A percentile compares a stretch with the other conserved stretches of the same genome.
These are phyloP conservation scores for Suillus decipiens DNA, from an alignment of 768 basidiomycete species.

Conservation along the genomic window DNA sequence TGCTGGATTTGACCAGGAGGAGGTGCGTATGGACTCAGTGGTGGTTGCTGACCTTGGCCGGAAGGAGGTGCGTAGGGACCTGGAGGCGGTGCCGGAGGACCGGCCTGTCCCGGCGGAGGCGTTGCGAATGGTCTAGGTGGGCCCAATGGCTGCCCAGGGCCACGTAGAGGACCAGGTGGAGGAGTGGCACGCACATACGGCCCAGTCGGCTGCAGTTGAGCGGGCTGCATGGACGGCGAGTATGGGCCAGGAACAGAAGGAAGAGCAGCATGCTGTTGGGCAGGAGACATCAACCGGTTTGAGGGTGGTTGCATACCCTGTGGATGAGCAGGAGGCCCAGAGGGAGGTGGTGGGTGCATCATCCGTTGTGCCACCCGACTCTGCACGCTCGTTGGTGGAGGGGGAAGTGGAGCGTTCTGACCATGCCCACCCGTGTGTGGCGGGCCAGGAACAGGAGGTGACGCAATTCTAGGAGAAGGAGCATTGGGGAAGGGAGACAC, in stretches of 20 bases:
- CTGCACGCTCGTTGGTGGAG: slow-evolving; percentile 47
- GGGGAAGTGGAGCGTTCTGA: slow-evolving; percentile 33
- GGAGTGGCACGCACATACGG: slow-evolving; percentile 43
- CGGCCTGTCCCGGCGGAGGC: slow-evolving; percentile 17
- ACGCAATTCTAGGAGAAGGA: slow-evolving; percentile 28
- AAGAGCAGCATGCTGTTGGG: slow-evolving; percentile 41
- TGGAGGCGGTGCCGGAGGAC: slow-evolving; percentile 18
- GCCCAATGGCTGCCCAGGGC: slow-evolving; percentile 29
- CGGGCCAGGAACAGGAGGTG: slow-evolving; percentile 48
- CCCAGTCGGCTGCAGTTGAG: slow-evolving; percentile 33
- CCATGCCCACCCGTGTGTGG: slow-evolving; percentile 39
- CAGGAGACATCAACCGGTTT: slow-evolving; percentile 49
- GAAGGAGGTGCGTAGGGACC: slow-evolving; percentile 27
- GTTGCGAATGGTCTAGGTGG: slow-evolving; percentile 31
- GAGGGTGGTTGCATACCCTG: slow-evolving; percentile 39
- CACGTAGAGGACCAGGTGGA: slow-evolving; percentile 38
- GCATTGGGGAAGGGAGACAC: slow-evolving; percentile 87
- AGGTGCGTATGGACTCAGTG: slow-evolving; percentile 32
- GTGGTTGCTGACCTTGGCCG: slow-evolving; percentile 17
- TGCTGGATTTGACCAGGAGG: slow-evolving; percentile 28
- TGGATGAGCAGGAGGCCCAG: slow-evolving; percentile 35
- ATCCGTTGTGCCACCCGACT: slow-evolving; percentile 42
- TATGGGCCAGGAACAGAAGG: slow-evolving; percentile 35
- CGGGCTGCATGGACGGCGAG: slow-evolving; percentile 30
- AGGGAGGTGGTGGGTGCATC: slow-evolving; percentile 35